Evolutionary conservation across 2,329 filamentous ascomycete genomes (phyloP), one percentile per base, ranked within the genome.

Genomic region (Penicillium italicum): DNA sequence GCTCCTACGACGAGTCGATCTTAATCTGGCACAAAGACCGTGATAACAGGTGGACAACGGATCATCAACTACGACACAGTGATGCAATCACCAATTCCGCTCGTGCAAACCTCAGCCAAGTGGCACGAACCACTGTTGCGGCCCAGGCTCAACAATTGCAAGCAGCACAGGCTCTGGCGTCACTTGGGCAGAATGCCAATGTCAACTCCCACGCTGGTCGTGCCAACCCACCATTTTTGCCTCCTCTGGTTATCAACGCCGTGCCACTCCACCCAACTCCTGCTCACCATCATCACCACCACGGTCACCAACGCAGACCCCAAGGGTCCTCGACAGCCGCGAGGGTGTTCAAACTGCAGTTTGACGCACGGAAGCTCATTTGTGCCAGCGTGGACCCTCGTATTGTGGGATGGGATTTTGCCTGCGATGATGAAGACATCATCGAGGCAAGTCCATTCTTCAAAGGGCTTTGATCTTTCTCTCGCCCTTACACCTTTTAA

Each of bases 401-500:
- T 16, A 97, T 99, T 68, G 91, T 97, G 0, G 94, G 92, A 0
- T 99, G 94, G 94, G 94, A 99, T 73, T 99, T 97, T 80, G 94
- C 91, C 56, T 90, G 91, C 63, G 88, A 85, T 5, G 92, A 99
- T 62, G 75, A 82, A 53, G 88, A 95, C 64, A 82, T 97, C 50
- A 84, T 90, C 53, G 86, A 90, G 69, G 89, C 88, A 7, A 85
- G 85, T 61, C 82, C 83, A 34, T 95, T 96, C 69, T 96, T 96
- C 70, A 85, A 81, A 50, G 65, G 71, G 4, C 61, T 76, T 50
- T 76, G 56, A 72, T 52, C 11, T 36, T 34, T n/a, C 5, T 14
- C 16, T 24, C 20, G 10, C 16, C 11, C 40, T 8, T 22, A 38
- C 28, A 10, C 12, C n/a, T 51, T 38, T 28, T 51, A 34, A 55